Evolutionary conservation across 495 filamentous ascomycete genomes (phyloP), one percentile per base, ranked within the genome.

Genomic region (Pseudevernia furfuracea): DNA sequence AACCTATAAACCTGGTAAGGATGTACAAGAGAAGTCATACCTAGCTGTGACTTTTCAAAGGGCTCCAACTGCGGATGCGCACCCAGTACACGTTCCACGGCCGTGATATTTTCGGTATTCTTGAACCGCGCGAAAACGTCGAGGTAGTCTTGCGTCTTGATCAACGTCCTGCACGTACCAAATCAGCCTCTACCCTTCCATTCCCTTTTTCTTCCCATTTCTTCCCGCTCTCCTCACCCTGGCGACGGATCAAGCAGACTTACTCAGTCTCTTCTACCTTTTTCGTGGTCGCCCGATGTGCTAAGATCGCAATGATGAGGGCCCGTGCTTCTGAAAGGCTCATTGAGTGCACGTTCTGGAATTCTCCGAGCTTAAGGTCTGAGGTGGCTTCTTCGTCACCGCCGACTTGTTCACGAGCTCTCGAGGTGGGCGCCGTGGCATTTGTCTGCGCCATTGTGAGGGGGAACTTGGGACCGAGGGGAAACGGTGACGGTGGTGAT

Each of bases 41-140:
- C 93, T 61, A 98, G 81, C 79, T 97, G 92, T 52, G 90, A 90
- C 69, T 89, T 83, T 82, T 98, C 94, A 71, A 97, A 97, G 73
- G 89, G 87, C 71, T 88, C 88, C 69, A 98, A 76, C 72, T 92
- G 86, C 62, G 86, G 85, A 68, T 89, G 86, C 44, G 84, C 80
- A 62, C 87, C 86, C 63, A 96, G 77, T 61, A 96, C 76, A 11
- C 88, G 82, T 75, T 96, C 93, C 43, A 97, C 90, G 15, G 90
- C 90, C 76, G 95, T 89, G 64, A 96, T 91, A 65, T 90, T 93
- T 76, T 97, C 91, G 72, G 90, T 90, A 66, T 91, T 85, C 79
- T 96, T 95, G 81, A 97, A 97, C 19, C 92, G 89, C 15, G 92
- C 89, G 78, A 97, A 97, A 28, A 88, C 84, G 67, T 96, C 91